These are phyloP conservation scores for Aphanomyces invadans DNA, from an alignment of 352 stramenopile species.

Conservation along the genomic window DNA sequence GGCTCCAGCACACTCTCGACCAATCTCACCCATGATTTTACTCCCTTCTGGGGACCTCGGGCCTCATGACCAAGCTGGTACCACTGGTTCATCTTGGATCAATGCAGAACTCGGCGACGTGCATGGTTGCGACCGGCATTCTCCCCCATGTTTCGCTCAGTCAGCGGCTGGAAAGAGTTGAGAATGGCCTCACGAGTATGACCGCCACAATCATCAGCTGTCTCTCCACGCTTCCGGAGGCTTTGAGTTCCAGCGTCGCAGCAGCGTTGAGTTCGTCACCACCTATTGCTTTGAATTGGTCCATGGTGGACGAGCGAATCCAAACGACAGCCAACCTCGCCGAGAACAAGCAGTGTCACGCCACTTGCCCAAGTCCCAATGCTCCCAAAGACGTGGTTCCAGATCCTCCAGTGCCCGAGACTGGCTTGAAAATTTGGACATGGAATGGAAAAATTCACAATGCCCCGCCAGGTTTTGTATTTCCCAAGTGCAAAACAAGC, in stretches of 20 bases:
- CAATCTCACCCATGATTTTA: background rate
- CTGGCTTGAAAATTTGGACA: no score
- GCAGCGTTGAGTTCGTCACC: background rate
- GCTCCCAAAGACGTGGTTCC: background rate
- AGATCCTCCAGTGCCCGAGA: no score
- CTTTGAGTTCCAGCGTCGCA: background rate
- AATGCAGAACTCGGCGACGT: background rate
- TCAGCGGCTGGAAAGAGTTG: background rate
- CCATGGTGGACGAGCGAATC: background rate
- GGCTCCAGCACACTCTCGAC: background rate
- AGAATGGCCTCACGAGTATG: background rate
- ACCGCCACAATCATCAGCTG: background rate
- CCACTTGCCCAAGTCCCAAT: no score
- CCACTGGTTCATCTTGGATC: background rate
- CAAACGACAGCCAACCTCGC: background rate
- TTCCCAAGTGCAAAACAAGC: background rate
- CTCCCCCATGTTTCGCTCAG: background rate
- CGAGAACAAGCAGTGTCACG: no score
- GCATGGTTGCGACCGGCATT: background rate
- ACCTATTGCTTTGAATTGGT: background rate
- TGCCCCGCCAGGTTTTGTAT: background rate
- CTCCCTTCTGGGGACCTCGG: background rate
- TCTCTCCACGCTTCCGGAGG: background rate
- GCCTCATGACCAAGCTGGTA: background rate
- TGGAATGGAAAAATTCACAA: conserved; percentile 1